These are phyloP conservation scores for Cryptosporidium baileyi DNA, from an alignment of 169 alveolate species.

Conservation along the genomic window DNA sequence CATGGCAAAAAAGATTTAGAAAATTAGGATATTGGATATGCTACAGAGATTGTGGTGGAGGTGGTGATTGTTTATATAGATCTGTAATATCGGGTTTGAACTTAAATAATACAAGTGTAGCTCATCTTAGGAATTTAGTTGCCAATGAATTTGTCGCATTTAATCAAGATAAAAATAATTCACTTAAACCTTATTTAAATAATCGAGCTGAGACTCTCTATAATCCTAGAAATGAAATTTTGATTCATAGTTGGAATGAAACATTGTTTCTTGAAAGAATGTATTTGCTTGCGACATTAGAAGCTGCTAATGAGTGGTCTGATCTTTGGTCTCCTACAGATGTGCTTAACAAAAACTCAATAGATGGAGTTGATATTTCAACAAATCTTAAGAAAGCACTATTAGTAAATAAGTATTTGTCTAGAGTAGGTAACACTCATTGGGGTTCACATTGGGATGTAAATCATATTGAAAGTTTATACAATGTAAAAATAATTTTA, in stretches of 20 bases:
- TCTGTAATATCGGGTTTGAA: slow-evolving; percentile 32
- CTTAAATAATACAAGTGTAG: background rate
- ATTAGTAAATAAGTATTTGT: slow-evolving; percentile 15
- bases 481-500: slow-evolving; percentile 5
- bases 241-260: slow-evolving; percentile 5
- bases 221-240: background rate
- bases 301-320: slow-evolving; percentile 18
- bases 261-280: background rate
- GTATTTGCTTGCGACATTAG: slow-evolving; percentile 4
- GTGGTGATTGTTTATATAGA: slow-evolving; percentile 58
- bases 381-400: slow-evolving; percentile 27
- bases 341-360: background rate
- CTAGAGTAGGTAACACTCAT: slow-evolving; percentile 41
- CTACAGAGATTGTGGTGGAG: slow-evolving; percentile 66
- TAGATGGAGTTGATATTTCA: slow-evolving; percentile 12
- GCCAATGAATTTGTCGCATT: slow-evolving; percentile 37
- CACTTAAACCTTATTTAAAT: background rate
- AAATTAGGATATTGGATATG: slow-evolving; percentile 59
- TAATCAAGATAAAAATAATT: background rate
- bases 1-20: slow-evolving; percentile 50
- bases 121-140: background rate
- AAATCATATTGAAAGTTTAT: slow-evolving; percentile 3
- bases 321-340: slow-evolving; percentile 56
- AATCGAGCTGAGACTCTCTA: background rate
- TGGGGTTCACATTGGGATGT: slow-evolving; percentile 63